These are phyloP conservation scores for Bretschneidera sinensis DNA, from an alignment of 345 rosid species.

Conservation along the genomic window DNA sequence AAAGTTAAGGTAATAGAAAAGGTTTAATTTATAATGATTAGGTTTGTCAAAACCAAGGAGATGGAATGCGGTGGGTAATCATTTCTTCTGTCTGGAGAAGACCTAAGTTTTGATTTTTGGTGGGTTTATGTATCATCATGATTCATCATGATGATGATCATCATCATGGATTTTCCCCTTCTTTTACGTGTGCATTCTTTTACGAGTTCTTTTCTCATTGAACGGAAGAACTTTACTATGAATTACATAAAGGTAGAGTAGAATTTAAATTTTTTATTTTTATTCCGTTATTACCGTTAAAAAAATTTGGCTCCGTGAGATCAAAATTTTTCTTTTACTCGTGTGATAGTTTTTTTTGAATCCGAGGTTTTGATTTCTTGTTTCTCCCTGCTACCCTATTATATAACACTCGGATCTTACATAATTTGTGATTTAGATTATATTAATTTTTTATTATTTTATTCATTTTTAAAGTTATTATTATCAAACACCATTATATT, in stretches of 20 bases:
- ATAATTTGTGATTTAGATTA: too few relatives aligned
- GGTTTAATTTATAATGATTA: constrained; percentile 31
- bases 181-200: too few relatives aligned
- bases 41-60: constrained; percentile 29
- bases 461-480: neutral
- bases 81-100: constrained; percentile 40
- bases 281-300: too few relatives aligned
- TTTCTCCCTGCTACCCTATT: too few relatives aligned
- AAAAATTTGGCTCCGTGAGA: too few relatives aligned
- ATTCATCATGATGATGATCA: constrained; percentile 17
- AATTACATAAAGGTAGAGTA: too few relatives aligned
- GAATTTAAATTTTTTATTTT: too few relatives aligned
- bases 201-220: too few relatives aligned
- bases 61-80: constrained; percentile 37
- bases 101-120: constrained; percentile 12
- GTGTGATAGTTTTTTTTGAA: constrained; percentile 4
- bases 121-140: constrained; percentile 21
- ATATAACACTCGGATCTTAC: too few relatives aligned
- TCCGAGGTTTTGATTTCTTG: too few relatives aligned
- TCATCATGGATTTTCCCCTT: constrained; percentile 26
- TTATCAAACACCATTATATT: too few relatives aligned
- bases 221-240: too few relatives aligned
- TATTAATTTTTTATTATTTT: neutral
- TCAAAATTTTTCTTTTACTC: constrained; percentile 26
- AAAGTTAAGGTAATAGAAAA: constrained; percentile 22